Evolutionary conservation across 805 yeast species (phyloP).

Genomic region (Yueomyces sp.): DNA sequence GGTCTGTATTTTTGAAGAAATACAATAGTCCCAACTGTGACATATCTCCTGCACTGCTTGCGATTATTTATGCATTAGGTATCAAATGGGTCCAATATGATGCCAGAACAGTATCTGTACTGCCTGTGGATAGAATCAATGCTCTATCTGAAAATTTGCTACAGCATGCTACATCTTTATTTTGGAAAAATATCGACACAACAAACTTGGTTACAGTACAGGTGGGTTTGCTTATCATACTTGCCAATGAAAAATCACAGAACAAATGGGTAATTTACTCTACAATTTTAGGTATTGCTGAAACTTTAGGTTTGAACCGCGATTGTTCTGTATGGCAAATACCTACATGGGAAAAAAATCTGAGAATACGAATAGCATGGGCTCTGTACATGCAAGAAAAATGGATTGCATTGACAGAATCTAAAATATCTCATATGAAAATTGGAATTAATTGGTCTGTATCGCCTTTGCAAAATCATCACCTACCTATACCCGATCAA

Average conservation of each 20-base stretch:
- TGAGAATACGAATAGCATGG: constrained; percentile 86
- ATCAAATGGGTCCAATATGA: constrained; percentile 82
- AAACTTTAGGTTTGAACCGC: constrained; percentile 82
- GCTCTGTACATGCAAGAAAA: constrained; percentile 88
- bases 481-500: no score
- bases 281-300: constrained; percentile 77
- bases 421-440: constrained; percentile 72
- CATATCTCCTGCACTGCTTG: constrained; percentile 79
- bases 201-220: constrained; percentile 89
- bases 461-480: constrained; percentile 29
- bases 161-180: constrained; percentile 41
- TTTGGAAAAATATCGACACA: constrained; percentile 39
- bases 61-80: constrained; percentile 81
- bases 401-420: constrained; percentile 74
- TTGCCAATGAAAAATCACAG: constrained; percentile 36
- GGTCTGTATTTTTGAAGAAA: constrained; percentile 81
- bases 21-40: constrained; percentile 85
- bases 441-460: constrained; percentile 73
- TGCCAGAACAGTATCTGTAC: constrained; percentile 40
- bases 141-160: constrained; percentile 41
- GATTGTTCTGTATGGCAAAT: constrained; percentile 85
- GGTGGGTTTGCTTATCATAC: constrained; percentile 70
- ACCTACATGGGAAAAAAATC: constrained; percentile 90
- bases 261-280: constrained; percentile 80
- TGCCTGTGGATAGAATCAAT: constrained; percentile 66